Evolutionary conservation across 345 rosid genomes (phyloP), one percentile per base, ranked within the genome.

Genomic region (Sisymbrium altissimum): DNA sequence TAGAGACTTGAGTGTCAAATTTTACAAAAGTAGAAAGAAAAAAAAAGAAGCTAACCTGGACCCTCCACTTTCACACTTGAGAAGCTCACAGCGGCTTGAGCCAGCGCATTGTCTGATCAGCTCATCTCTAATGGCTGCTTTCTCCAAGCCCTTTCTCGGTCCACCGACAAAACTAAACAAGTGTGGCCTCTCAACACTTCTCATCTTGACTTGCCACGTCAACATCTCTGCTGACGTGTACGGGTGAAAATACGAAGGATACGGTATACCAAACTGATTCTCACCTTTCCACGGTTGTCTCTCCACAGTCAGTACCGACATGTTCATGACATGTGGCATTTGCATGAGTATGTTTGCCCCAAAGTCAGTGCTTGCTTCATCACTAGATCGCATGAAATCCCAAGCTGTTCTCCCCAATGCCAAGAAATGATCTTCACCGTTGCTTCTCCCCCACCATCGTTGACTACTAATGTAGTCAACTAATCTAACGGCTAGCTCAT

Each of bases 241-340:
- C 15, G 94, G 91, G 17, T 88, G 91, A 66, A 88, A 88, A 65
- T 84, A 82, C 4, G 89, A 82, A n/a, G 89, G 91, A n/a, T 86
- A 88, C 7, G 94, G 94, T 15, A 86, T 66, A 1, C 83, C 86
- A 5, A 82, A 70, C 21, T 88, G 90, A 35, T 86, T 84, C 39
- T 36, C 65, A 56, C 80, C 80, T 17, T 70, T 27, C 83, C 83
- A 80, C 0, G 80, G 74, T 5, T 64, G 83, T n/a, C 89, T 64
- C 75, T 88, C 89, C 0, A 86, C 80, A 0, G 89, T 35, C 14
- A 88, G 46, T 80, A 86, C 66, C 33, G 94, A 81, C 84, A 82
- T 83, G 78, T 85, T 86, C 74, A 12, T 64, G 67, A 71, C 79
- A 52, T 73, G 83, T 30, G 94, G 94, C 64, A 86, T 56, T n/a